phyloP scores from a whole-genome alignment of 768 basidiomycete genomes.

The Hortiboletus campestris region DNA sequence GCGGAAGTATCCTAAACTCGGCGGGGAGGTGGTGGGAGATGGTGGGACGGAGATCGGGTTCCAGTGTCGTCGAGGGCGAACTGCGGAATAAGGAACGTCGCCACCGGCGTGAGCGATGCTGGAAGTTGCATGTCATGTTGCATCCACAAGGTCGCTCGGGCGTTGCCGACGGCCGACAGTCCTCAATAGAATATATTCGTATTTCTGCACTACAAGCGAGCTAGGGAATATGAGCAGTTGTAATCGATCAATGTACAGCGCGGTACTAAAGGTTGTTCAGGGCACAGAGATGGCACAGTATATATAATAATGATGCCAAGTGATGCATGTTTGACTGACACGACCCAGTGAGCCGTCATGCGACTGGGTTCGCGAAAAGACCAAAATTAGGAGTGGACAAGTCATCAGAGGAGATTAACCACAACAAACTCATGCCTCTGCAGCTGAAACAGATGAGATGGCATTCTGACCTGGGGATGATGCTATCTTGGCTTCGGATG shows the following conservation, averaged over 20 bases:
- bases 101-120: background rate
- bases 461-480: slow-evolving; percentile 27
- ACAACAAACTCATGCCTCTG: slow-evolving; percentile 32
- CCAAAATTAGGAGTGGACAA: slow-evolving; percentile 16
- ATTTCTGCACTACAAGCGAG: slow-evolving; percentile 18
- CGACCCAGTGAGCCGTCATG: slow-evolving; percentile 6
- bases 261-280: slow-evolving; percentile 17
- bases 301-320: slow-evolving; percentile 23
- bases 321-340: slow-evolving; percentile 21
- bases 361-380: slow-evolving; percentile 9
- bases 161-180: background rate
- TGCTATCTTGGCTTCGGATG: slow-evolving; percentile 19
- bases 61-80: background rate
- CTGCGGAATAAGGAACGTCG: background rate
- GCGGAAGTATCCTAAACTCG: background rate
- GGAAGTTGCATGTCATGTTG: background rate
- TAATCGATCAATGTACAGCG: slow-evolving; percentile 29
- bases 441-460: slow-evolving; percentile 32
- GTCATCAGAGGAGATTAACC: slow-evolving; percentile 7
- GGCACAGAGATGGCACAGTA: slow-evolving; percentile 24
- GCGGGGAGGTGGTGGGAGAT: background rate
- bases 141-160: too few species aligned
- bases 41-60: background rate
- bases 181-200: slow-evolving; percentile 14
- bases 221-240: slow-evolving; percentile 29